Evolutionary conservation across 2,329 filamentous ascomycete genomes (phyloP), one percentile per base, ranked within the genome.

Genomic region (Phialophora expanda): DNA sequence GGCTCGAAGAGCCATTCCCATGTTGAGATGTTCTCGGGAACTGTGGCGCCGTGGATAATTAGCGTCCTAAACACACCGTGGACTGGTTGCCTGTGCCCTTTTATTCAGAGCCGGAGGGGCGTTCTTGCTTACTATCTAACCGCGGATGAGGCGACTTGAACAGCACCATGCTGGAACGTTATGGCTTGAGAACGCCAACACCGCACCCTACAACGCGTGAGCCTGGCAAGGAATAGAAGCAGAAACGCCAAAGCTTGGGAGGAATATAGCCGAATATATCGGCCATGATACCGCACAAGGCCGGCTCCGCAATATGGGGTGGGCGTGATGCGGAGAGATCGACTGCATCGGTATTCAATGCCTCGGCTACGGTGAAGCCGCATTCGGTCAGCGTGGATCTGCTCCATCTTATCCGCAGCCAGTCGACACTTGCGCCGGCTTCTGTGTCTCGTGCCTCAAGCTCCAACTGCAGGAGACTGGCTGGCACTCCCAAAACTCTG

Each of bases 1-100:
- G 83, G 83, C 69, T 86, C 83, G 73, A 89, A 87, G 8, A 87
- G 79, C 83, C 84, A 89, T 73, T 85, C 80, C 86, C 86, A 89
- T 46, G 85, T 81, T 9, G 85, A 82, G 34, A 86, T 73, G 64
- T 84, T 74, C n/a, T 78, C 78, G 3, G 86, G 85, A 2, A 86
- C 85, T 86, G 46, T 60, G 24, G 30, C 6, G 38, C 6, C 38
- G 38, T 7, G 38, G 6, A n/a, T n/a, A n/a, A 59, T 65, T 51
- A 51, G 44, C 58, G 28, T 56, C 28, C 8, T 7, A 61, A 2
- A n/a, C 6, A 44, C 17, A 17, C 38, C 2, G 38, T 44, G 17
- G 38, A n/a, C 38, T 44, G 2, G 7, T 44, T 44, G 38, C 17
- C 38, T 20, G 14, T 41, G 38, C 17, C 17, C 17, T 41, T 44